A percentile compares a stretch with the other conserved stretches of the same genome.
These are phyloP conservation scores for Vicia villosa DNA, from an alignment of 306 rosid species.

Conservation along the genomic window DNA sequence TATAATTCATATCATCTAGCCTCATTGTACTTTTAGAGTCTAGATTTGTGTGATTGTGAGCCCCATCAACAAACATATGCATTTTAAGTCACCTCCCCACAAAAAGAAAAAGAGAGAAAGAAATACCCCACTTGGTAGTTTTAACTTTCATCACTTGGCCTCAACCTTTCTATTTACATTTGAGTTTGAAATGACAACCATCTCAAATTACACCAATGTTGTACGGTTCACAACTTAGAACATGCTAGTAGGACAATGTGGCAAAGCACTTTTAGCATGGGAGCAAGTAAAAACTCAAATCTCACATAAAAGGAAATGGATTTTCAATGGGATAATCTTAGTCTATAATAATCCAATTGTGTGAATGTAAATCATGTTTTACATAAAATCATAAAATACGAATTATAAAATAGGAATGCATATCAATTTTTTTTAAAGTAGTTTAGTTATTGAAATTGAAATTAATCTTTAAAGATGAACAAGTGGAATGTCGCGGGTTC, in stretches of 20 bases:
- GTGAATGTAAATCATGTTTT: too few species aligned
- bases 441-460: too few species aligned
- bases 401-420: too few species aligned
- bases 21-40: slow-evolving; percentile 28
- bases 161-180: slow-evolving; percentile 4
- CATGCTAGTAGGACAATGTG: neutral
- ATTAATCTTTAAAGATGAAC: too few species aligned
- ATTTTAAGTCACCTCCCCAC: slow-evolving; percentile 7
- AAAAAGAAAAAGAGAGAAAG: neutral
- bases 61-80: slow-evolving; percentile 22
- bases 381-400: too few species aligned
- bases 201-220: neutral
- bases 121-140: neutral
- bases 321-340: too few species aligned
- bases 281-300: too few species aligned
- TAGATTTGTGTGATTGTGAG: slow-evolving; percentile 7
- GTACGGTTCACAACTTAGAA: neutral
- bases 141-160: neutral
- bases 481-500: too few species aligned
- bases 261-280: neutral
- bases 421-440: too few species aligned
- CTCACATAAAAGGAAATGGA: too few species aligned
- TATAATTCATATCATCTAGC: slow-evolving; percentile 10
- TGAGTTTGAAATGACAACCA: slow-evolving; percentile 6
- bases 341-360: too few species aligned